Evolutionary conservation across 306 rosid genomes (phyloP), one percentile per base, ranked within the genome.

Genomic region (Mimosa bimucronata): DNA sequence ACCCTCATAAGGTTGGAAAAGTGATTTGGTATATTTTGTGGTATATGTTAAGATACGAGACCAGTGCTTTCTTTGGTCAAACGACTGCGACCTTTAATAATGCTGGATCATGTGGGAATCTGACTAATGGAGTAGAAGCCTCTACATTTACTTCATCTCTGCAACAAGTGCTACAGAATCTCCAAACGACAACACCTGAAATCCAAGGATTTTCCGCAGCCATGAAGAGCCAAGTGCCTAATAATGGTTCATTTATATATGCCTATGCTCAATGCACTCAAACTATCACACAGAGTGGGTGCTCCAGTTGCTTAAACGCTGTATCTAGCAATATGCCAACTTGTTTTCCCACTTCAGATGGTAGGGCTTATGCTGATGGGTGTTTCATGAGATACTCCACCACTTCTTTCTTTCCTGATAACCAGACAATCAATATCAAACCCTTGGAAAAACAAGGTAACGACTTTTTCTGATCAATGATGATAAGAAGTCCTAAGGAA

Each of bases 361-460:
- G 65, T 58, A 58, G 7, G 65, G 65, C 65, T 25, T 58, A 8
- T 25, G 65, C 65, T 23, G 31, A 58, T 58, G 65, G 65, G 0
- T 58, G 65, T 12, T 58, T 58, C 65, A 58, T 58, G 65, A 25
- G 31, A 58, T 58, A 23, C 65, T 58, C 65, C 31, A 58, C 65
- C 5, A 23, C 65, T 25, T 58, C 65, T 2, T 58, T 58, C 31
- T 58, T 58, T 58, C 65, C 65, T 58, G 65, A 25, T 58, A 25
- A 25, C 31, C 31, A 23, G 31, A 58, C 65, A 14, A 58, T 11
- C 13, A 6, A 10, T 58, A 58, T 23, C 16, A 58, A 14, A 8
- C 65, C 65, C 31, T 25, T 58, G 34, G 5, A 10, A 3, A 58
- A 58, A 25, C 65, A 25, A 58, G 65, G 65, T 58, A 58, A 2